Base-by-base conservation (phyloP, 177 flowering plant genomes). In the Vitis hybrid region DNA sequence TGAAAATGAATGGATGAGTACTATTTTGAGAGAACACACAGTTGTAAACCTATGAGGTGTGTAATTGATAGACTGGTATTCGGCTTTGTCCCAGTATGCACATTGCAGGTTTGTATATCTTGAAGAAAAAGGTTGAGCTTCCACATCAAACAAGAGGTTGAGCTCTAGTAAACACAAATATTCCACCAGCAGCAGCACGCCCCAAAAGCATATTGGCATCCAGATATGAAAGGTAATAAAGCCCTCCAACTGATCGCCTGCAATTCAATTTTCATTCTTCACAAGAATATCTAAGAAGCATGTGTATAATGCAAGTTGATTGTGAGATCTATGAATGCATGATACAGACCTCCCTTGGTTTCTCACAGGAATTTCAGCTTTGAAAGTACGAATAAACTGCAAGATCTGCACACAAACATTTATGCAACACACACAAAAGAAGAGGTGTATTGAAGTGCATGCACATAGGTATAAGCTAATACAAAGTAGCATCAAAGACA, bases 141-240 rank as follows among this genome's bases (percentile, higher is more conserved):
- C 66, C 12, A 69, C 68, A 72, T 68, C 68, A 74, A 33, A 72
- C 59, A 16, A 90, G 87, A 58, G 93, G 82, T 75, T 89, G 97
- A 69, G 97, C 87, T 79, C 76, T 86, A 12, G 97, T 87, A 75
- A 94, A 94, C 10, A 94, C 84, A 72, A 94, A 94, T 8, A 89
- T 82, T 55, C 98, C 97, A 52, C 98, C 94, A 52, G 93, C 97
- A 71, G 89, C 93, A 48, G 98, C 87, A 61, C 97, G 94, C 8
- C 98, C 98, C 70, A 92, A 58, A 63, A 94, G 98, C 96, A 94
- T 89, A 72, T 94, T 76, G 12, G 76, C 52, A 66, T 94, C 98
- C 73, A 94, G 79, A 70, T 85, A 92, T 2, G 97, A 90, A 58
- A 94, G 91, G 76, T 92, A 92, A 76, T 94, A 94, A 21, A 94